Base-by-base conservation (phyloP, 2,329 filamentous ascomycete genomes). In the Alternaria longipes region DNA sequence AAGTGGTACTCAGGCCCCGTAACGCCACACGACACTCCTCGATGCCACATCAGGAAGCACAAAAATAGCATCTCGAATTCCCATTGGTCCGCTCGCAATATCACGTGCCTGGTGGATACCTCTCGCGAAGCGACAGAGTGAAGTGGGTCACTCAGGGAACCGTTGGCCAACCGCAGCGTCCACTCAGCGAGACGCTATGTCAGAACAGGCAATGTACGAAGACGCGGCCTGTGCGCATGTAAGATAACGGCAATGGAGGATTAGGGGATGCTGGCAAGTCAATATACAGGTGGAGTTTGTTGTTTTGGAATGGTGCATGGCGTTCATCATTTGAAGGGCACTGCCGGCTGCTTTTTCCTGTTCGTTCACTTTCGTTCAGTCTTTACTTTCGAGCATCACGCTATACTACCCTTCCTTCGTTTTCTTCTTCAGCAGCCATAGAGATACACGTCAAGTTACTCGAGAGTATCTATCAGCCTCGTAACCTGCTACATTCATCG, bases 181-280 rank as follows among this genome's bases (percentile, higher is more conserved):
- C 2, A 16, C 26, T 12, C 50, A 53, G 57, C 56, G 32, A 45
- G 40, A 46, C 59, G 56, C 62, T 62, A 63, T 28, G 34, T 28
- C 51, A 22, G 16, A 64, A 65, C 24, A 59, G 55, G 66, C 34
- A 70, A 66, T 65, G 55, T 60, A 68, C 59, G 64, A 67, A 45
- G 16, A 20, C 18, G 5, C 18, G 54, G 46, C 20, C 52, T 45
- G 56, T 54, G 50, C 56, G 3, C 14, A 38, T 6, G 24, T 20
- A 41, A 14, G 34, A 54, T 58, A 38, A 26, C 18, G 16, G 50
- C 34, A 54, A 42, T 11, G 18, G 20, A 22, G 44, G 32, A 59
- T 47, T n/a, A 40, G 34, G 49, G 47, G 16, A 44, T 52, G 38
- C 22, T 34, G 45, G 28, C 18, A 45, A 58, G 14, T 22, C 47